Percentiles rank a stretch among this genome's conserved stretches.
Conservation (phyloP, 2,329 filamentous ascomycete genomes). For the Dothiorella sarmentorum region DNA sequence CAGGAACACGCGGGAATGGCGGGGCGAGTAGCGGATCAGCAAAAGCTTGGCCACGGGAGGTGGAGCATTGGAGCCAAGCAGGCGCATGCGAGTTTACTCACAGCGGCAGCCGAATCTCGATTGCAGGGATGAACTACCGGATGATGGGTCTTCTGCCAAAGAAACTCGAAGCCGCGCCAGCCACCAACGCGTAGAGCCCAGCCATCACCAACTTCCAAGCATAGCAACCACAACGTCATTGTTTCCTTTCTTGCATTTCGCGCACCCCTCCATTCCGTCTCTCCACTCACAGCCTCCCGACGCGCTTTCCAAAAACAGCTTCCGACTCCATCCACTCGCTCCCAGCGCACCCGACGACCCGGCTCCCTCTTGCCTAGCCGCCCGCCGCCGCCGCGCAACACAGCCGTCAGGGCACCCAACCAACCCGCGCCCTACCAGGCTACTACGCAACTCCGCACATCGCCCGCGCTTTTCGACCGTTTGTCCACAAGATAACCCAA, state of each 20-base stretch:
- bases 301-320: not conserved
- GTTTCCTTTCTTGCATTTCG: not conserved
- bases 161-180: no score
- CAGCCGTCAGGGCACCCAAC: not conserved
- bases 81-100: not conserved
- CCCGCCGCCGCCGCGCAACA: not conserved
- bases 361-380: not conserved
- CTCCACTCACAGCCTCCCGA: not conserved
- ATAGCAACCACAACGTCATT: not conserved
- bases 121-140: not conserved
- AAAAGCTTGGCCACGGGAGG: conserved; percentile 8
- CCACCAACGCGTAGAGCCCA: not conserved
- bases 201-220: not conserved
- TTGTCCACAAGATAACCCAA: not conserved
- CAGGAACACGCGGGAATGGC: not conserved
- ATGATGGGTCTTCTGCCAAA: no score
- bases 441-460: not conserved
- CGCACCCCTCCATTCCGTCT: not conserved
- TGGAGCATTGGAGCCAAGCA: not conserved
- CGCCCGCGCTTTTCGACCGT: not conserved
- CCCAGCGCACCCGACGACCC: not conserved
- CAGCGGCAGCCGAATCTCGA: not conserved
- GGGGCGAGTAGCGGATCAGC: not conserved
- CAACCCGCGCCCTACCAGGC: not conserved
- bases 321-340: not conserved